Evolutionary conservation across 805 yeast genomes (phyloP), one percentile per base, ranked within the genome.

Genomic region (Starmerella scarabaei): DNA sequence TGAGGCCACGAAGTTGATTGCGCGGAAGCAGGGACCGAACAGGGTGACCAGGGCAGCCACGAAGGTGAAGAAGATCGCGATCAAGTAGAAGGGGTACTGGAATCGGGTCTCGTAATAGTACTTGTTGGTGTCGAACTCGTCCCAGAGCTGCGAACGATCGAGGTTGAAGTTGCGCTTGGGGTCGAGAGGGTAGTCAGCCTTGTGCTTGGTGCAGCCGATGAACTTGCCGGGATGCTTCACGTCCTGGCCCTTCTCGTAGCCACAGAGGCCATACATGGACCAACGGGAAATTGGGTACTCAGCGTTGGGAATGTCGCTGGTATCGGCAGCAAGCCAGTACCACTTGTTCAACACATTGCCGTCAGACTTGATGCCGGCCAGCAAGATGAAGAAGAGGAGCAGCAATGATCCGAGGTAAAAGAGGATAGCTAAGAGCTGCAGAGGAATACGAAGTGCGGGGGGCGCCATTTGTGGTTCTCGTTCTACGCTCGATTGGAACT

Each of bases 131-230:
- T 63, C 50, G 50, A 84, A 76, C 20, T 62, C 61, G 3, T 54
- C 27, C 20, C 93, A 93, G 37, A 78, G 68, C 36, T 66, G 68
- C 26, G 26, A 23, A 5, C 47, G 43, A 30, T 63, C 53, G 38
- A 77, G 66, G 35, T 67, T 69, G 49, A 82, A 80, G 64, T 83
- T 82, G 52, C 73, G 74, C 35, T 60, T 71, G 21, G 95, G 95
- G 20, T 93, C 80, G 56, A 85, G 74, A 32, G 94, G 84, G 61
- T 68, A 77, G n/a, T 82, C 96, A 16, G 95, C 80, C 34, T 59
- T 56, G 53, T 69, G 69, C 17, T 59, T 43, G 33, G 73, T 58
- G 62, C 84, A 84, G 49, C 66, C 55, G 21, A 50, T 33, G 59
- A 74, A 67, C 32, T 55, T 47, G 40, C 72, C 71, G 47, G 69